Conservation (phyloP, 495 filamentous ascomycete genomes). For the Daldinia concentrica region DNA sequence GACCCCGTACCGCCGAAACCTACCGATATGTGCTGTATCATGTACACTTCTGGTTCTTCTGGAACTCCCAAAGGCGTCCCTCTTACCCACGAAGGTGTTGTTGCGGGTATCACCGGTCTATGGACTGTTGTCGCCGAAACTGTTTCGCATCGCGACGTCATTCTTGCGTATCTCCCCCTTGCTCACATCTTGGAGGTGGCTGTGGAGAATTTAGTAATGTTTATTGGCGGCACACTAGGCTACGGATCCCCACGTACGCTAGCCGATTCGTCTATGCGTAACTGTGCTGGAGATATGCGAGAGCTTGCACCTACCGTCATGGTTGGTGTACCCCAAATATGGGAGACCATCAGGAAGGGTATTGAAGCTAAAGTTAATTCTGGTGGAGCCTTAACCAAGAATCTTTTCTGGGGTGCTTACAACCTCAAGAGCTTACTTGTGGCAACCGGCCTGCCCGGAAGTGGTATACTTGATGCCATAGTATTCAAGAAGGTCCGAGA, state of each 20-base stretch:
- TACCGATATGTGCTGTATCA: constrained; percentile 83
- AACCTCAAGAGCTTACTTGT: constrained; percentile 66
- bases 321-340: constrained; percentile 84
- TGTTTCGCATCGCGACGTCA: constrained; percentile 65
- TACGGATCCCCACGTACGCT: constrained; percentile 87
- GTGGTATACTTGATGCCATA: constrained; percentile 77
- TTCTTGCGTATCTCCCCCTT: constrained; percentile 86
- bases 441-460: constrained; percentile 69
- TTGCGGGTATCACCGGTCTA: constrained; percentile 67
- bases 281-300: constrained; percentile 74
- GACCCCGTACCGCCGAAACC: constrained; percentile 72
- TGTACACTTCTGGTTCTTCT: constrained; percentile 95
- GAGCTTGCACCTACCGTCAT: constrained; percentile 81
- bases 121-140: constrained; percentile 54
- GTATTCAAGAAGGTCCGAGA: constrained; percentile 79
- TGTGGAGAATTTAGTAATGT: constrained; percentile 78
- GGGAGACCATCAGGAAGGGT: constrained; percentile 82
- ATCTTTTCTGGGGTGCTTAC: constrained; percentile 58
- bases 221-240: constrained; percentile 78
- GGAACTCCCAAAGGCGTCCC: constrained; percentile 90
- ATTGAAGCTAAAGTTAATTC: constrained; percentile 71
- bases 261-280: constrained; percentile 66
- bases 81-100: constrained; percentile 77
- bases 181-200: constrained; percentile 90
- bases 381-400: constrained; percentile 41